Evolutionary conservation across 2,329 filamentous ascomycete genomes (phyloP).

Genomic region (Apiospora pterosperma): DNA sequence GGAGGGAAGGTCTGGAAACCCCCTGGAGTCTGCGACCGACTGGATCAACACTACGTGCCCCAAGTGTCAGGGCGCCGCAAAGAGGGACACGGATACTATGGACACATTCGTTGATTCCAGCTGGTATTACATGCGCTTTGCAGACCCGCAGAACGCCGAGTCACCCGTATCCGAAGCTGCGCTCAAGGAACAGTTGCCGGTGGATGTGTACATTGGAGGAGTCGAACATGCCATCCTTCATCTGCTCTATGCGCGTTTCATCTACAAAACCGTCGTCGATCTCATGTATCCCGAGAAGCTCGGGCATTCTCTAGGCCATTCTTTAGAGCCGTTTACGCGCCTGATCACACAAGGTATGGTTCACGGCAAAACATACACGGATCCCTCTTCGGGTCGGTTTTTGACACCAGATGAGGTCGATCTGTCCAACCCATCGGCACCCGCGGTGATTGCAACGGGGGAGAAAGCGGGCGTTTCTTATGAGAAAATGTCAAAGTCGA

Average conservation of each 20-base stretch:
- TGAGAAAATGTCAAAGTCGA: slow-evolving; percentile 96
- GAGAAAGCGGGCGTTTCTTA: slow-evolving; percentile 60
- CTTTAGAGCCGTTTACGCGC: slow-evolving; percentile 72
- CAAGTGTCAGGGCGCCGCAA: slow-evolving; percentile 65
- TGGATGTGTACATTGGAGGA: slow-evolving; percentile 86
- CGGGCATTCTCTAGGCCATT: background rate
- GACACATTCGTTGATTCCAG: slow-evolving; percentile 95
- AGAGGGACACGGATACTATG: slow-evolving; percentile 90
- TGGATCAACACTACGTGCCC: slow-evolving; percentile 79
- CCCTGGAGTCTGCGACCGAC: slow-evolving; percentile 65
- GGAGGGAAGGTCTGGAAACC: slow-evolving; percentile 69
- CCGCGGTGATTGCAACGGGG: slow-evolving; percentile 60
- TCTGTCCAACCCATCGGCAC: slow-evolving; percentile 49
- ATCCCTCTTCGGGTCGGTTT: slow-evolving; percentile 73
- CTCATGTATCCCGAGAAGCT: slow-evolving; percentile 40
- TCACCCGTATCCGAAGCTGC: slow-evolving; percentile 59
- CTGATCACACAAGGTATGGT: slow-evolving; percentile 92
- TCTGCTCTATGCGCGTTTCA: slow-evolving; percentile 83
- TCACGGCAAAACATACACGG: slow-evolving; percentile 77
- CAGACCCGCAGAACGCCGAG: slow-evolving; percentile 64
- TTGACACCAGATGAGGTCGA: slow-evolving; percentile 75
- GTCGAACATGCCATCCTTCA: slow-evolving; percentile 91
- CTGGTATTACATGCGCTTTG: slow-evolving; percentile 85
- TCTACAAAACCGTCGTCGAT: slow-evolving; percentile 77
- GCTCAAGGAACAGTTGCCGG: slow-evolving; percentile 59